Conservation (phyloP, 148 eudicot genomes). For the Camellia lanceoleosa region DNA sequence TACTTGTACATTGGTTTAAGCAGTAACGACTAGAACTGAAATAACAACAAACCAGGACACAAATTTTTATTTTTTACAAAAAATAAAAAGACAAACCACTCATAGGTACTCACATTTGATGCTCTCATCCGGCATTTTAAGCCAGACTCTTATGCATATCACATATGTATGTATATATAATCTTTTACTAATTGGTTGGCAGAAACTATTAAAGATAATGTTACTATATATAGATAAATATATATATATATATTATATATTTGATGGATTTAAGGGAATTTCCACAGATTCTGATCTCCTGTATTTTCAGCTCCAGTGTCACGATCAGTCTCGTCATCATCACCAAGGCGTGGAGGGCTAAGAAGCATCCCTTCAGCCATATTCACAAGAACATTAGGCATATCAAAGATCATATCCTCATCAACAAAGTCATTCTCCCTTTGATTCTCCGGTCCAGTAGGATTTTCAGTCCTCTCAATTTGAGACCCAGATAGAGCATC, state of each 20-base stretch:
- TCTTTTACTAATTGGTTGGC: not conserved
- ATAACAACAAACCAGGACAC: slow-evolving; percentile 4
- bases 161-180: not conserved
- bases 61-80: not conserved
- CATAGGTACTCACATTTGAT: not conserved
- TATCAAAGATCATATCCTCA: slow-evolving; percentile 71
- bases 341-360: slow-evolving; percentile 58
- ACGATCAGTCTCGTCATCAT: not conserved
- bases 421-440: slow-evolving; percentile 33
- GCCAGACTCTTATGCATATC: not conserved
- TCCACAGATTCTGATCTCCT: slow-evolving; percentile 48
- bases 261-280: slow-evolving; percentile 27
- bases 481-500: slow-evolving; percentile 33
- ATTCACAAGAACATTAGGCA: slow-evolving; percentile 69
- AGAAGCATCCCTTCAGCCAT: slow-evolving; percentile 84
- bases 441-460: not conserved
- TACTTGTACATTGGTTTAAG: not conserved
- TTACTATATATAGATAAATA: not conserved
- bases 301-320: slow-evolving; percentile 15
- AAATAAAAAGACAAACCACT: slow-evolving; percentile 4
- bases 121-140: not conserved
- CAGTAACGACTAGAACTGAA: not conserved
- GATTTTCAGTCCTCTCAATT: not conserved
- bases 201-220: not conserved
- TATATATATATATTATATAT: too few relatives aligned